A percentile compares a stretch with the other conserved stretches of the same genome.
Conservation (phyloP, 2,329 filamentous ascomycete genomes). For the Trichothecium sympodiale region DNA sequence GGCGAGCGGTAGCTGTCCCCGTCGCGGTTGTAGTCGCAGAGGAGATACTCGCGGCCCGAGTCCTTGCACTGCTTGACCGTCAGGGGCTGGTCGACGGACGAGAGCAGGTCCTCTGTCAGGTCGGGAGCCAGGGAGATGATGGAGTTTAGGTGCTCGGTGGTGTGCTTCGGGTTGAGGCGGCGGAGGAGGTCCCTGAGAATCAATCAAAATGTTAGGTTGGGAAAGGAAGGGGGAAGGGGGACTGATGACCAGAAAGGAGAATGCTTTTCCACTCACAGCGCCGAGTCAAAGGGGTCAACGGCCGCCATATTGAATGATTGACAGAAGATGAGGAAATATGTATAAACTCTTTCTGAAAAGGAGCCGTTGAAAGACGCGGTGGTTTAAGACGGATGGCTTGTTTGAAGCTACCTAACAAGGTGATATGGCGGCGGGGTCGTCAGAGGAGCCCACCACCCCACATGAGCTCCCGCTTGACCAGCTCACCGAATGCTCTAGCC, state of each 20-base stretch:
- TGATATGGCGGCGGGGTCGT: too few relatives aligned
- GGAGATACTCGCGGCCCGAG: slow-evolving; percentile 87
- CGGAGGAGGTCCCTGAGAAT: slow-evolving; percentile 83
- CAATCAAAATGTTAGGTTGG: slow-evolving; percentile 2
- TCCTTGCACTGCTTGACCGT: slow-evolving; percentile 76
- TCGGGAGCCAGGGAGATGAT: slow-evolving; percentile 84
- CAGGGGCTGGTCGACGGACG: slow-evolving; percentile 93
- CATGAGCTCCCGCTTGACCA: too few relatives aligned
- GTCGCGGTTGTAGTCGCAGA: slow-evolving; percentile 99
- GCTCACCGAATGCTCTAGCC: too few relatives aligned
- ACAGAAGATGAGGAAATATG: too few relatives aligned
- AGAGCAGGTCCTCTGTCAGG: slow-evolving; percentile 93
- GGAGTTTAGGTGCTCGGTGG: slow-evolving; percentile 73
- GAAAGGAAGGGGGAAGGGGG: slow-evolving; percentile 2
- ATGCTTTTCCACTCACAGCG: slow-evolving; percentile 59
- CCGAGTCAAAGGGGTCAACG: slow-evolving; percentile 62
- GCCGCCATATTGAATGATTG: slow-evolving; percentile 19
- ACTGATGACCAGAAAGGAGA: slow-evolving; percentile 6
- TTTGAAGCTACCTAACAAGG: too few relatives aligned
- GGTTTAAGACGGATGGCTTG: too few relatives aligned
- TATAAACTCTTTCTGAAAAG: too few relatives aligned
- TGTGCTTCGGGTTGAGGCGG: slow-evolving; percentile 90
- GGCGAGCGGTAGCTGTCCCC: slow-evolving; percentile 95
- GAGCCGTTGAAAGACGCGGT: too few relatives aligned
- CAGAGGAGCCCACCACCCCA: too few relatives aligned